Conservation (phyloP, 1,284 basidiomycete species). For the Puccinia hordei region DNA sequence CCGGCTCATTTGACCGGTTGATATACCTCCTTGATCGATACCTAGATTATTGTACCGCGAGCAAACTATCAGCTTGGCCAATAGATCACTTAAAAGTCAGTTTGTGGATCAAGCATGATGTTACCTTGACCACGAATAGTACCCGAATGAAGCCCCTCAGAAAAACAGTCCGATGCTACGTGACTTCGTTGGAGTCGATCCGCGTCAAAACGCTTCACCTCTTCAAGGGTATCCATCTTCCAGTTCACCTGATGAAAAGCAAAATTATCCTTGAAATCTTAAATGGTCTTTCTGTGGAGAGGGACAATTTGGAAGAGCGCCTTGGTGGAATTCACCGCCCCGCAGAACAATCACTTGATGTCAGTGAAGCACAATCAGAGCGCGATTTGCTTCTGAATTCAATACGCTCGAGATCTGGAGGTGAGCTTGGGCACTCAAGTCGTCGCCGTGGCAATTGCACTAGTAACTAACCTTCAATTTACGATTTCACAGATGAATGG, state of each 20-base stretch:
- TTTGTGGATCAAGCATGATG: conserved; percentile 47
- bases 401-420: conserved; percentile 39
- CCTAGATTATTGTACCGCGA: conserved; percentile 33
- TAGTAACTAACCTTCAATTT: background rate
- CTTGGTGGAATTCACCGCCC: background rate
- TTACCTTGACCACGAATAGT: conserved; percentile 32
- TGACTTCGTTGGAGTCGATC: conserved; percentile 39
- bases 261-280: conserved; percentile 44
- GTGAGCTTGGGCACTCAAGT: conserved; percentile 7
- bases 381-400: conserved; percentile 22
- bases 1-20: conserved; percentile 41
- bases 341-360: background rate
- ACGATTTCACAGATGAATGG: conserved; percentile 13
- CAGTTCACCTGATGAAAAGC: conserved; percentile 38
- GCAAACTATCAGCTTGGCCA: conserved; percentile 30
- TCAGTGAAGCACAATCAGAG: background rate
- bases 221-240: conserved; percentile 23
- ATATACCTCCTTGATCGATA: conserved; percentile 48
- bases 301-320: conserved; percentile 43
- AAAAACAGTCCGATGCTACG: conserved; percentile 49
- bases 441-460: background rate
- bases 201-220: conserved; percentile 33
- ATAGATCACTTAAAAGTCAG: conserved; percentile 46
- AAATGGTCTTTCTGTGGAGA: conserved; percentile 32
- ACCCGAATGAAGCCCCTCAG: conserved; percentile 41